Percentiles rank a stretch among this genome's conserved stretches.
These are phyloP conservation scores for Botryotinia convoluta DNA, from an alignment of 2,329 filamentous ascomycete species.

Conservation along the genomic window DNA sequence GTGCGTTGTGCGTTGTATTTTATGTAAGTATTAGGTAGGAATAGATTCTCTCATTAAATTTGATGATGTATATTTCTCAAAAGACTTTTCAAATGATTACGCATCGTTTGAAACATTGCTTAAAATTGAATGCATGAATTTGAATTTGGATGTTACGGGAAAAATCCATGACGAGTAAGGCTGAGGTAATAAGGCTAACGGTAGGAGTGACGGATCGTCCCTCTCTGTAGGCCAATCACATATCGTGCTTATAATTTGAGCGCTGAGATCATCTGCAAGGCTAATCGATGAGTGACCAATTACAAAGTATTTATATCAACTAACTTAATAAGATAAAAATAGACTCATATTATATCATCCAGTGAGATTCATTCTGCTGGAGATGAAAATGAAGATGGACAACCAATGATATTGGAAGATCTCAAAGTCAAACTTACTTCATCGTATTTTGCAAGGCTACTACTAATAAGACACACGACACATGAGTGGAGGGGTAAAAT, in stretches of 20 bases:
- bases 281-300: neutral
- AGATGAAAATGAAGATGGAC: neutral
- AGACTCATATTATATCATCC: neutral
- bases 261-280: neutral
- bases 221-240: neutral
- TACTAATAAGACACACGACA: neutral
- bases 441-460: neutral
- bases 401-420: neutral
- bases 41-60: neutral
- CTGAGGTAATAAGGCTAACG: neutral
- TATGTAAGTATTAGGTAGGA: neutral
- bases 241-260: neutral
- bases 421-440: neutral
- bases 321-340: neutral
- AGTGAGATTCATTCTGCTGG: neutral
- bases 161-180: neutral
- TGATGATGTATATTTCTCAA: neutral
- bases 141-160: neutral
- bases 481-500: neutral
- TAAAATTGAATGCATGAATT: neutral
- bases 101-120: neutral
- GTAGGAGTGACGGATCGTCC: neutral
- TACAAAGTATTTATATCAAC: neutral
- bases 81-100: neutral
- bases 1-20: neutral